phyloP scores from a whole-genome alignment of 2,329 filamentous ascomycete genomes.

The Stachybotrys chlorohalonatus region DNA sequence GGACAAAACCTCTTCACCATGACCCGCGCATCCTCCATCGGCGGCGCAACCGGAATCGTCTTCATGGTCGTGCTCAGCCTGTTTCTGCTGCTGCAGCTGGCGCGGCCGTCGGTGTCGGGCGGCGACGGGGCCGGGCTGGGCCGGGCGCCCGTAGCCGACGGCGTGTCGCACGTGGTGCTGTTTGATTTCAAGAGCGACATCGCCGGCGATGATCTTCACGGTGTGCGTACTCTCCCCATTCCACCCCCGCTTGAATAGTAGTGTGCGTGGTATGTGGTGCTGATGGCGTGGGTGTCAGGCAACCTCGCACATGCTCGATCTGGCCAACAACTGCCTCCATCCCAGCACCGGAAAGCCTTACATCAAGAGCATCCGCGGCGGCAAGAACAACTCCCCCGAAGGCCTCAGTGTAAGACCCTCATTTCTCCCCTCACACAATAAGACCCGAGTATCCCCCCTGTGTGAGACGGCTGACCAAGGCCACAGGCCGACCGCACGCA shows the following conservation, averaged over 20 bases:
- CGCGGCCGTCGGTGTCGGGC: not conserved
- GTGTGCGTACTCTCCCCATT: not conserved
- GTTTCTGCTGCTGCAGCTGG: not conserved
- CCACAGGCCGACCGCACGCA: constrained; percentile 52
- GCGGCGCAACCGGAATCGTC: not conserved
- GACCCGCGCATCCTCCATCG: not conserved
- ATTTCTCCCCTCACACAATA: constrained; percentile 33
- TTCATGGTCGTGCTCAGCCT: not conserved
- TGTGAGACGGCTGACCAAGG: not conserved
- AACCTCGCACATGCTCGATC: constrained; percentile 21
- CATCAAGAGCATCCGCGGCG: constrained; percentile 48
- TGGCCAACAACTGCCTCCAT: constrained; percentile 52
- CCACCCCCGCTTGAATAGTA: not conserved
- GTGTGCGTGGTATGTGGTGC: not conserved
- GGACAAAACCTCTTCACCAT: not conserved
- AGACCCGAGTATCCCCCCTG: not conserved
- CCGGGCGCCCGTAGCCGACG: not conserved
- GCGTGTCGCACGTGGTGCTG: not conserved
- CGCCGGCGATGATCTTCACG: not conserved
- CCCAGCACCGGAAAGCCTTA: constrained; percentile 51
- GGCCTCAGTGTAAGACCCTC: not conserved
- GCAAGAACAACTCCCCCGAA: constrained; percentile 45
- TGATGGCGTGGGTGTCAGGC: not conserved
- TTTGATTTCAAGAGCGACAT: not conserved
- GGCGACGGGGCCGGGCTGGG: not conserved